These are phyloP conservation scores for Trametes cingulata DNA, from an alignment of 768 basidiomycete genomes.

Conservation along the genomic window DNA sequence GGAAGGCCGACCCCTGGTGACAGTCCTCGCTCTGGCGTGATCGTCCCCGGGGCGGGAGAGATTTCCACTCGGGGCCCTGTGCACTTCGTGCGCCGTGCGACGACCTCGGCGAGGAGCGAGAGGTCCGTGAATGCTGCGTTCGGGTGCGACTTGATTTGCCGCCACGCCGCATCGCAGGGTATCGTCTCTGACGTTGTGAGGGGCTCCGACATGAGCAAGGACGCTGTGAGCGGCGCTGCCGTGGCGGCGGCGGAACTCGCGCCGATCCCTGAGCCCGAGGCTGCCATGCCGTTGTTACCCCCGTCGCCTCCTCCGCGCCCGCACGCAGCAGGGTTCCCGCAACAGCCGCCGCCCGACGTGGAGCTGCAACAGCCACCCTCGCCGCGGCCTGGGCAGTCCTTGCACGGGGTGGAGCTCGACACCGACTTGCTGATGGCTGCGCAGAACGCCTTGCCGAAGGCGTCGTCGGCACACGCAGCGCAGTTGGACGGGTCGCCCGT, in stretches of 20 bases:
- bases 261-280: background rate
- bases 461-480: slow-evolving; percentile 80
- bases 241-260: background rate
- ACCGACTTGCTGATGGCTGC: slow-evolving; percentile 67
- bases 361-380: slow-evolving; percentile 25
- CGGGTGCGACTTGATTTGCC: slow-evolving; percentile 82
- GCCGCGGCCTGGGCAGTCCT: slow-evolving; percentile 51
- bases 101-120: slow-evolving; percentile 82
- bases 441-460: slow-evolving; percentile 88
- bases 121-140: slow-evolving; percentile 86
- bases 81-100: slow-evolving; percentile 79
- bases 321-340: slow-evolving; percentile 35
- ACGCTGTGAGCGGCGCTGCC: slow-evolving; percentile 14
- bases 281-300: background rate
- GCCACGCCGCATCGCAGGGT: slow-evolving; percentile 83
- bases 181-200: slow-evolving; percentile 50
- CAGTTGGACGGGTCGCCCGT: slow-evolving; percentile 89
- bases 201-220: slow-evolving; percentile 20
- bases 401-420: slow-evolving; percentile 51
- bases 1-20: slow-evolving; percentile 32
- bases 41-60: slow-evolving; percentile 51
- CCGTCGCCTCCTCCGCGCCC: slow-evolving; percentile 10
- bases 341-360: slow-evolving; percentile 36
- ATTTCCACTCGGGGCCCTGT: slow-evolving; percentile 67
- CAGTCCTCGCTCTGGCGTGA: slow-evolving; percentile 47